Percentiles rank a stretch among this genome's conserved stretches.
These are phyloP conservation scores for Fraxinus paxiana DNA, from an alignment of 305 asterid genomes.

Conservation along the genomic window DNA sequence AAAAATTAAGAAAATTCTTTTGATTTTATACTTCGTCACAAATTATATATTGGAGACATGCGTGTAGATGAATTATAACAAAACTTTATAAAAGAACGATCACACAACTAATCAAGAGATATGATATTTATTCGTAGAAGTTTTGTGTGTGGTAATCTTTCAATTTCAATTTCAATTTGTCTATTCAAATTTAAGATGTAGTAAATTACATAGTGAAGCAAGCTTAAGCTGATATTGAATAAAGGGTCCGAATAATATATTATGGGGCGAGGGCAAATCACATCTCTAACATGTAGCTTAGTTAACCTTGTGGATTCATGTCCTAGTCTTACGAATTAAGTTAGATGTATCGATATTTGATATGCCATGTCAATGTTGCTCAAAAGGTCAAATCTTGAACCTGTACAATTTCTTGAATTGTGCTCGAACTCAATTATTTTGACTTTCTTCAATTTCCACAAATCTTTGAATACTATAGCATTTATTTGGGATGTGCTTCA, in stretches of 20 bases:
- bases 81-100: too few species aligned
- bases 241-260: too few species aligned
- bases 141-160: too few species aligned
- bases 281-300: not conserved
- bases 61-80: not conserved
- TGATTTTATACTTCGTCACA: too few species aligned
- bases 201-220: not conserved
- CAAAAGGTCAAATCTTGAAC: not conserved
- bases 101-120: too few species aligned
- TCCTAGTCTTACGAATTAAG: not conserved
- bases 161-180: not conserved
- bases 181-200: too few species aligned
- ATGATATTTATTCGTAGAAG: too few species aligned
- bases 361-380: not conserved
- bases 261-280: not conserved
- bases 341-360: not conserved
- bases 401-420: not conserved
- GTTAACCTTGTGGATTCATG: not conserved
- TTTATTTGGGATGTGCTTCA: not conserved
- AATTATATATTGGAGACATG: too few species aligned
- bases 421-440: not conserved
- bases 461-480: too few species aligned
- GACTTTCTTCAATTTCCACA: not conserved
- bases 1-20: too few species aligned
- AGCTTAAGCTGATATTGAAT: not conserved